These are phyloP conservation scores for Candida ipomoeae DNA, from an alignment of 805 yeast genomes.

Conservation along the genomic window DNA sequence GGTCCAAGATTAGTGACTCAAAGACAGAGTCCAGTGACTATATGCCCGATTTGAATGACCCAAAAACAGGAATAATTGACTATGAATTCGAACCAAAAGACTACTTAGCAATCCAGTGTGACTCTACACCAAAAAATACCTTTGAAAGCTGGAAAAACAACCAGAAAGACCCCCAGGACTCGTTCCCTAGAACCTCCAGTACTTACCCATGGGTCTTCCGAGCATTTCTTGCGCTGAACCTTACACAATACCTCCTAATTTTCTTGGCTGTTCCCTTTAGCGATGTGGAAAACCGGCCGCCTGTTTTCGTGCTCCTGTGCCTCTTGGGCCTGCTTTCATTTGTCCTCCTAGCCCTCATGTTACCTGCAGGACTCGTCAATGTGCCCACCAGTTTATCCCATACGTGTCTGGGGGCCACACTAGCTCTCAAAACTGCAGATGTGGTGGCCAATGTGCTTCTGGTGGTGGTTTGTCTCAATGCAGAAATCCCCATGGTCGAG, in stretches of 20 bases:
- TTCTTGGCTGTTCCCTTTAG: slow-evolving; percentile 34
- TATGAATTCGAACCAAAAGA: too few species aligned
- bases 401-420: slow-evolving; percentile 16
- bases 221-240: slow-evolving; percentile 15
- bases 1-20: too few species aligned
- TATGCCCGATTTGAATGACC: too few species aligned
- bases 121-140: background rate
- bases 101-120: too few species aligned
- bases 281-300: slow-evolving; percentile 30
- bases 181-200: background rate
- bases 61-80: too few species aligned
- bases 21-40: too few species aligned
- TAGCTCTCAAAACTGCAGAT: slow-evolving; percentile 20
- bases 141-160: too few species aligned
- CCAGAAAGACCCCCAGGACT: too few species aligned
- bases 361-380: slow-evolving; percentile 13
- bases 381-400: slow-evolving; percentile 8
- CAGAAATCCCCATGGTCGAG: slow-evolving; percentile 22
- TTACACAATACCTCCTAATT: slow-evolving; percentile 27
- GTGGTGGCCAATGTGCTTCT: slow-evolving; percentile 17
- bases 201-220: slow-evolving; percentile 8
- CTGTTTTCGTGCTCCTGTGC: slow-evolving; percentile 18
- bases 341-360: slow-evolving; percentile 12
- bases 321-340: slow-evolving; percentile 15
- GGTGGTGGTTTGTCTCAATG: slow-evolving; percentile 20